These are phyloP conservation scores for Pythium myriotylum DNA, from an alignment of 352 stramenopile genomes.

Conservation along the genomic window DNA sequence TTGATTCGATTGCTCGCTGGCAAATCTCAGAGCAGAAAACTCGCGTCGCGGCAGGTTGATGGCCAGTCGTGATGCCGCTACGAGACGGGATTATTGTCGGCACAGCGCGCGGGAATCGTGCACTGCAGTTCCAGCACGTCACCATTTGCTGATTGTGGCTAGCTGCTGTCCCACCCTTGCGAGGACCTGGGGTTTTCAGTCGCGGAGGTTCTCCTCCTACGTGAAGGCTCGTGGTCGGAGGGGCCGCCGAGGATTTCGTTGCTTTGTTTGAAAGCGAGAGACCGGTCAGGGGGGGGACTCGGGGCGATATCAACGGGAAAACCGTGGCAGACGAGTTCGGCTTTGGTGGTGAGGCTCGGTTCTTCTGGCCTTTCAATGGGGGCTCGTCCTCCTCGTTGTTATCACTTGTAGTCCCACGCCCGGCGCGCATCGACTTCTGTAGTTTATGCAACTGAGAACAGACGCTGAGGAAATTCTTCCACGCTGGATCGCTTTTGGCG, in stretches of 20 bases:
- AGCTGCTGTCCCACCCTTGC: slow-evolving; percentile 30
- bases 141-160: slow-evolving; percentile 36
- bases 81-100: background rate
- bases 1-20: slow-evolving; percentile 25
- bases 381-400: slow-evolving; percentile 3
- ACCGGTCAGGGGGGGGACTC: slow-evolving; percentile 12
- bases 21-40: slow-evolving; percentile 23
- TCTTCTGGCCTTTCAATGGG: background rate
- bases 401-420: background rate
- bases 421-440: slow-evolving; percentile 27
- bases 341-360: background rate
- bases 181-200: slow-evolving; percentile 6
- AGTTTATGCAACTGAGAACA: slow-evolving; percentile 48
- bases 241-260: background rate
- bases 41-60: background rate
- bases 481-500: slow-evolving; percentile 40
- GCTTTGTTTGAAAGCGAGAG: slow-evolving; percentile 11
- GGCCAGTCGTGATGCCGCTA: background rate
- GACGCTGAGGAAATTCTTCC: slow-evolving; percentile 50
- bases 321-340: slow-evolving; percentile 14
- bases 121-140: slow-evolving; percentile 70
- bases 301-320: slow-evolving; percentile 37
- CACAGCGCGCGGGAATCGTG: slow-evolving; percentile 43
- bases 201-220: slow-evolving; percentile 4
- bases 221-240: slow-evolving; percentile 3